phyloP scores from a whole-genome alignment of 345 rosid species.

The Psidium guajava region DNA sequence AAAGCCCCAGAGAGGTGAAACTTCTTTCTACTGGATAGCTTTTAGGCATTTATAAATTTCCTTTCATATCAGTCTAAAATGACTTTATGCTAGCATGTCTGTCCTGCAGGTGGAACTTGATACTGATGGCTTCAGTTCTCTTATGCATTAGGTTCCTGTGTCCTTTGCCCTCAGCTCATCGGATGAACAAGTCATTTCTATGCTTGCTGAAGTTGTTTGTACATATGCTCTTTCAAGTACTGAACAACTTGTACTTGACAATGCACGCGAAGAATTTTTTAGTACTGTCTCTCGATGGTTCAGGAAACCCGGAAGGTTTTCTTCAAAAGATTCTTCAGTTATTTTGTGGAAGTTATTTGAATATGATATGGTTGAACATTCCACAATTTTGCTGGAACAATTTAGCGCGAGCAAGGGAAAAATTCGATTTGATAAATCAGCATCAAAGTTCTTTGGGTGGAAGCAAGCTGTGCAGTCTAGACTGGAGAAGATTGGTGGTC shows the following conservation, averaged over 20 bases:
- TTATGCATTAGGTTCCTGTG: conserved; percentile 59
- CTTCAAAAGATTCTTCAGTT: conserved; percentile 58
- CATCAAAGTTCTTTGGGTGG: conserved; percentile 48
- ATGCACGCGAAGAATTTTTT: conserved; percentile 17
- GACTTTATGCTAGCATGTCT: conserved; percentile 23
- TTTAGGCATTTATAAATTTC: not conserved
- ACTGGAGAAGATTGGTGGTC: conserved; percentile 65
- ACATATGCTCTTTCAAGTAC: conserved; percentile 51
- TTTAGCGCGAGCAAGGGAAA: conserved; percentile 28
- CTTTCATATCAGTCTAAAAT: conserved; percentile 4
- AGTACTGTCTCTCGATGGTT: conserved; percentile 35
- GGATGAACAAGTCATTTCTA: conserved; percentile 46
- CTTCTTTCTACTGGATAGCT: not conserved
- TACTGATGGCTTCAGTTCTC: conserved; percentile 48
- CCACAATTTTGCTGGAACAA: conserved; percentile 38
- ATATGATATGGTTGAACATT: conserved; percentile 49
- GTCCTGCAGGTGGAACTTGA: conserved; percentile 32
- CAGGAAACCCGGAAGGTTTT: conserved; percentile 24
- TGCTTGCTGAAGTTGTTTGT: conserved; percentile 71
- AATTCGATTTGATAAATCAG: conserved; percentile 10
- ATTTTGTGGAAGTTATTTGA: conserved; percentile 38
- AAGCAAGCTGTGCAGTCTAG: conserved; percentile 23
- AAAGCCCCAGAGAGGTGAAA: conserved; percentile 71
- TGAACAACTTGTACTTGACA: conserved; percentile 37
- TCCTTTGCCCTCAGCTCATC: conserved; percentile 54